Conservation (phyloP, 108 stramenopile genomes). For the Discostella stelligeroides region DNA sequence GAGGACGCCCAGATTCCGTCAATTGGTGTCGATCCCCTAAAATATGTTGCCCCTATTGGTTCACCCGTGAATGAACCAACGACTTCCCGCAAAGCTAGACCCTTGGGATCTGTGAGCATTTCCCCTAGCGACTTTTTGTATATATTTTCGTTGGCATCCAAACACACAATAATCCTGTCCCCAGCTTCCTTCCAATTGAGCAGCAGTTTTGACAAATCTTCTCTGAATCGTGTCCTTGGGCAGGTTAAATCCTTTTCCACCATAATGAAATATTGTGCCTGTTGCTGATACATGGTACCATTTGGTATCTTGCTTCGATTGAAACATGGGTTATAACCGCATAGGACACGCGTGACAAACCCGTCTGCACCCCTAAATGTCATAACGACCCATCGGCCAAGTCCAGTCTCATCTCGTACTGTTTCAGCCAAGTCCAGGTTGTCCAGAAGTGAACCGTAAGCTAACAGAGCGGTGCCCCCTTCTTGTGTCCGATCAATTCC, state of each 20-base stretch:
- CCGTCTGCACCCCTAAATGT: neutral
- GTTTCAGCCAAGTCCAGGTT: neutral
- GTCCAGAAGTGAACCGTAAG: neutral
- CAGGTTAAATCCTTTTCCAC: no score
- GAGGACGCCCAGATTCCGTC: neutral
- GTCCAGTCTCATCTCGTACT: constrained; percentile 9
- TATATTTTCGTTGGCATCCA: no score
- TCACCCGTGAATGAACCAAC: neutral
- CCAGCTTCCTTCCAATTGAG: neutral
- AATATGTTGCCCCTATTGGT: neutral
- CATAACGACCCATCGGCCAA: constrained; percentile 10
- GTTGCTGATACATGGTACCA: neutral
- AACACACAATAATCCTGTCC: neutral
- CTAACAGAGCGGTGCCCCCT: constrained; percentile 4
- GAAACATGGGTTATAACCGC: constrained; percentile 2
- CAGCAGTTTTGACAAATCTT: neutral
- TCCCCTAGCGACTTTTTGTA: neutral
- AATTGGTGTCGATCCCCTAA: neutral
- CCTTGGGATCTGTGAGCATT: neutral
- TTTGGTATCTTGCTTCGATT: neutral
- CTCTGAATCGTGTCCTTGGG: neutral
- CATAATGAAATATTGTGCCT: neutral
- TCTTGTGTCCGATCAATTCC: constrained; percentile 3
- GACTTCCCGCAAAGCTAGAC: neutral
- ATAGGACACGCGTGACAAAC: no score